Evolutionary conservation across 2,329 filamentous ascomycete genomes (phyloP), one percentile per base, ranked within the genome.

Genomic region (Ceratocystis diversiconidia): DNA sequence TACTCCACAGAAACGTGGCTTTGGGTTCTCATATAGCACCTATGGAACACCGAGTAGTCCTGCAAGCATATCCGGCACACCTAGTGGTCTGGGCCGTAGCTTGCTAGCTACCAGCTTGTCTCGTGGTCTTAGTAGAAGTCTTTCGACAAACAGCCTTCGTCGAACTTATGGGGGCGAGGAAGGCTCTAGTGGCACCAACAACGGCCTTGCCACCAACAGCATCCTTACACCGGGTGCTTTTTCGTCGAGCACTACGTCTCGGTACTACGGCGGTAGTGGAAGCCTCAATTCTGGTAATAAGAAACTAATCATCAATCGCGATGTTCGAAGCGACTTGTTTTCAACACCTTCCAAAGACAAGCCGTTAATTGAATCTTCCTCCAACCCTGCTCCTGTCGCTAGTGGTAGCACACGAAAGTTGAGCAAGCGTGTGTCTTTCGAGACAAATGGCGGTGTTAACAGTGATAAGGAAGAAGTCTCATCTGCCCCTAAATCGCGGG

Each of bases 361-460:
- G 70, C 71, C 74, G 17, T 68, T 72, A 1, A 70, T 73, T 22
- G 80, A 80, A 15, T 60, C 52, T 17, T 48, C 63, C 6, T 30
- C 52, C 3, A 30, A 36, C 19, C 15, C 32, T 28, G 52, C 55
- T 4, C 25, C 50, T 17, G 50, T 43, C 2, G 68, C 69, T 15
- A 61, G 43, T 70, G 61, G 48, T 70, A 75, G 55, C 66, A 80
- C 68, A 73, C 78, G 80, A 63, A 85, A 85, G 71, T 76, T 89
- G 50, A 86, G 87, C 69, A 96, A 96, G 79, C 86, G 88, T 64
- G 94, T 99, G 63, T 96, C 91, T 77, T 99, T 97, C 71, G 91
- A 96, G 72, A 85, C 86, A 3, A 82, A 81, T 71, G 81, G 69
- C 73, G 68, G 66, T 8, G 74, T 75, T 2, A 73, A 75, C 28